phyloP scores from a whole-genome alignment of 2,329 filamentous ascomycete genomes.

The Cladobotryum protrusum region DNA sequence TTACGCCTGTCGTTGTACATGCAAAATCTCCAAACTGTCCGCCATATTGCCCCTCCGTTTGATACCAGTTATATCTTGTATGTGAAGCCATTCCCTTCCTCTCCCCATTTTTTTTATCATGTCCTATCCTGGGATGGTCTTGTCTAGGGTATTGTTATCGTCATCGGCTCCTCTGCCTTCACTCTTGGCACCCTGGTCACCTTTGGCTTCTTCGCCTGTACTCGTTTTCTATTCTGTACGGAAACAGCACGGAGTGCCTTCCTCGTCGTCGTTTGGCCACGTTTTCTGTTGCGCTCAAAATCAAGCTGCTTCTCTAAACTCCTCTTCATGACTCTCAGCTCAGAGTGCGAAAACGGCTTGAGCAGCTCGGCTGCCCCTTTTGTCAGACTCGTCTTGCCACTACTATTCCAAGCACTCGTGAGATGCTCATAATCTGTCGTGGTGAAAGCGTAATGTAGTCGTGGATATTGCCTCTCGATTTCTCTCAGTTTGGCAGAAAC shows the following conservation, averaged over 20 bases:
- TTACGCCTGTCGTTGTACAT: no score
- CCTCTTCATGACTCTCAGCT: constrained; percentile 22
- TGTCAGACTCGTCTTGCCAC: constrained; percentile 20
- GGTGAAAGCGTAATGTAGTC: constrained; percentile 35
- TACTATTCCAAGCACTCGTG: constrained; percentile 20
- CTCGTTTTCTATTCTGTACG: no score
- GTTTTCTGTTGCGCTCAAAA: not conserved
- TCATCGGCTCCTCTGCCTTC: no score
- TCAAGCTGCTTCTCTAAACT: constrained; percentile 16
- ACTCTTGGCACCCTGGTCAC: no score
- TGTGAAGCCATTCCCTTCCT: no score
- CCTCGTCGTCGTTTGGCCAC: not conserved
- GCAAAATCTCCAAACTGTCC: no score
- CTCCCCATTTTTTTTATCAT: no score
- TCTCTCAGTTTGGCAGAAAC: constrained; percentile 34
- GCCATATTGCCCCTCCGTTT: no score
- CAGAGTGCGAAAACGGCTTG: constrained; percentile 22
- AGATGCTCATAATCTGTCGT: constrained; percentile 26
- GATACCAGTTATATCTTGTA: no score
- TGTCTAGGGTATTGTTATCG: no score
- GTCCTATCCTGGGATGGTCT: no score
- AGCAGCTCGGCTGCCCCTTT: constrained; percentile 25
- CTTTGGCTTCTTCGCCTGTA: no score
- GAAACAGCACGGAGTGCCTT: not conserved
- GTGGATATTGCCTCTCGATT: constrained; percentile 35